phyloP scores from a whole-genome alignment of 306 rosid genomes.

The Malus orientalis region DNA sequence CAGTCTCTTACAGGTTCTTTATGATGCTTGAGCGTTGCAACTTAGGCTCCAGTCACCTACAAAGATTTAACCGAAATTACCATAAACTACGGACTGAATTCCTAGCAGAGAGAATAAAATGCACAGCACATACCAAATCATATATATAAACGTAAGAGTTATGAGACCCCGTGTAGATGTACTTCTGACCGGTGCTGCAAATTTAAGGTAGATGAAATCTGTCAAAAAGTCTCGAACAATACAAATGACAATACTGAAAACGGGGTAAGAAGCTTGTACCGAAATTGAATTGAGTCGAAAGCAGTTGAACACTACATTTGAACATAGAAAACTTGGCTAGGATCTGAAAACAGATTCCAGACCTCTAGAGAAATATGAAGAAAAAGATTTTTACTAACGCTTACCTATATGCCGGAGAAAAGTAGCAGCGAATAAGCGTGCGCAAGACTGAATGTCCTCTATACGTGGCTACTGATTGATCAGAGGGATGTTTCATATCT shows the following conservation, averaged over 20 bases:
- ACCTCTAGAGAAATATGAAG: neutral
- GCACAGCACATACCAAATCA: slow-evolving; percentile 70
- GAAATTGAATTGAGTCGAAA: neutral
- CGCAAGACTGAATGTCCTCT: slow-evolving; percentile 79
- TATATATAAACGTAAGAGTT: slow-evolving; percentile 63
- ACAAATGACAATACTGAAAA: neutral
- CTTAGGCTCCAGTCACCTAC: slow-evolving; percentile 78
- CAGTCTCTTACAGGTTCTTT: slow-evolving; percentile 88
- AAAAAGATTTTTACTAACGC: neutral
- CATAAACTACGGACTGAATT: neutral
- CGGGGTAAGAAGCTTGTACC: neutral
- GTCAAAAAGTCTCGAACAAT: neutral
- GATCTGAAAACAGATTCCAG: neutral
- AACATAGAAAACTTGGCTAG: neutral
- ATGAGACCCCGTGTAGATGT: slow-evolving; percentile 87
- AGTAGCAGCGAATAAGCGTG: slow-evolving; percentile 78
- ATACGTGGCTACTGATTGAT: slow-evolving; percentile 68
- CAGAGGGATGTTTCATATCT: slow-evolving; percentile 51
- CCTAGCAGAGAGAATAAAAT: neutral
- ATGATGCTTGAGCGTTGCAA: slow-evolving; percentile 82
- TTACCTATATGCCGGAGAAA: slow-evolving; percentile 80
- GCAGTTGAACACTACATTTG: neutral
- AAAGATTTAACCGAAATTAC: neutral
- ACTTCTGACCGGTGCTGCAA: slow-evolving; percentile 97
- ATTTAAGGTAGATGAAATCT: neutral